Evolutionary conservation across 805 yeast genomes (phyloP).

Genomic region (Candida germanica): DNA sequence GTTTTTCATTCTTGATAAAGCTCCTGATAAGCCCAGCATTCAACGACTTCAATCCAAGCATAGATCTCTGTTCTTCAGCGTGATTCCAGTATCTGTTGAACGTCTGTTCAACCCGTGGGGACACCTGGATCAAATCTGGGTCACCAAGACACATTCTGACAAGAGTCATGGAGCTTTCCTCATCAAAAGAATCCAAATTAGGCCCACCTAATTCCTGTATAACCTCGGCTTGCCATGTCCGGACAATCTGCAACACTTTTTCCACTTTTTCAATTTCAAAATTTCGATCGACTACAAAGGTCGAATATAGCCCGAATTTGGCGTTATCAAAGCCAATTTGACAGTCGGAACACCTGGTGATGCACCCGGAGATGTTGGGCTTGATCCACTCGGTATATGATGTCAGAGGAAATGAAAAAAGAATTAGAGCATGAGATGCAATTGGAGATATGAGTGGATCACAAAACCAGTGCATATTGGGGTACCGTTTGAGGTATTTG

Average conservation of each 20-base stretch:
- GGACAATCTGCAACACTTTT: constrained; percentile 28
- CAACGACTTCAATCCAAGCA: not conserved
- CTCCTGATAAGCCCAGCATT: not conserved
- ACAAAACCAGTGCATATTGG: constrained; percentile 54
- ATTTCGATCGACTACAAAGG: constrained; percentile 49
- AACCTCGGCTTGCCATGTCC: constrained; percentile 31
- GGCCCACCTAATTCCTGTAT: not conserved
- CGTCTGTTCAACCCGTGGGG: not conserved
- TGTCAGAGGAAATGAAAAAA: constrained; percentile 57
- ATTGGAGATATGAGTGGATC: constrained; percentile 46
- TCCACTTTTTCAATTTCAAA: constrained; percentile 31
- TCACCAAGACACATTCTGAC: constrained; percentile 1
- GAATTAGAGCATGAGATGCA: constrained; percentile 52
- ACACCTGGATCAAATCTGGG: constrained; percentile 2
- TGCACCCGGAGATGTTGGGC: constrained; percentile 32
- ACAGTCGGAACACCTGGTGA: constrained; percentile 54
- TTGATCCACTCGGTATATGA: constrained; percentile 45
- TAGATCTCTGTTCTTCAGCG: not conserved
- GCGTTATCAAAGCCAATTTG: constrained; percentile 51
- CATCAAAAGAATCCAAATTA: not conserved
- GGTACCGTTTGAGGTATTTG: constrained; percentile 18
- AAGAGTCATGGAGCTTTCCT: not conserved
- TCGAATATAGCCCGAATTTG: constrained; percentile 48
- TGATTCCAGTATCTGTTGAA: not conserved
- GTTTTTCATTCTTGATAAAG: not conserved